phyloP scores from a whole-genome alignment of 257 asterid species.

The Solanum sitiens region DNA sequence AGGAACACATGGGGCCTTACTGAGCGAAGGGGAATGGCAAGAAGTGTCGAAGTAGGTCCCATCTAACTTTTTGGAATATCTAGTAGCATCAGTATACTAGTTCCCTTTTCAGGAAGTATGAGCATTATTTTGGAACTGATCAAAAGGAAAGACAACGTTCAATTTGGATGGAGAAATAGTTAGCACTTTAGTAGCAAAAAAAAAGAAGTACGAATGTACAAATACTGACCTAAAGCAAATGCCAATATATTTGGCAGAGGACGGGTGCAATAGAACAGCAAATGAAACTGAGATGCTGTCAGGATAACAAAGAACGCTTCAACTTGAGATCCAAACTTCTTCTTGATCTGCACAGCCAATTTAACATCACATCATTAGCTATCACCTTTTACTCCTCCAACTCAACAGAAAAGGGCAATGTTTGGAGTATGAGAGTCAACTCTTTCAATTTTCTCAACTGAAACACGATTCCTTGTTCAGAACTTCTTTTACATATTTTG shows the following conservation, averaged over 20 bases:
- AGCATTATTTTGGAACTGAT: background rate
- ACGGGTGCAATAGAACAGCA: constrained; percentile 89
- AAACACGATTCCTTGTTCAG: background rate
- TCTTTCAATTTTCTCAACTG: background rate
- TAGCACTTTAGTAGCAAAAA: background rate
- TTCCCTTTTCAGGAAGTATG: background rate
- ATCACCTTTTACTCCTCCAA: background rate
- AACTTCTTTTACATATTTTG: background rate
- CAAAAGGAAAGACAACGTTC: background rate
- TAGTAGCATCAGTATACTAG: background rate
- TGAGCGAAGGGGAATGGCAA: background rate
- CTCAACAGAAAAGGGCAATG: background rate
- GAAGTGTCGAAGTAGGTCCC: background rate
- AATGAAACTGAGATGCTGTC: constrained; percentile 82
- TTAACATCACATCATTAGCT: constrained; percentile 7
- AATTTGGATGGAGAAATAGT: background rate
- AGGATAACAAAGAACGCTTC: constrained; percentile 80
- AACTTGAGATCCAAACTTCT: constrained; percentile 78
- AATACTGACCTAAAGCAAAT: constrained; percentile 65
- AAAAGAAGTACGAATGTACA: background rate
- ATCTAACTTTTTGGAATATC: background rate
- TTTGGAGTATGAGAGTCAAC: background rate
- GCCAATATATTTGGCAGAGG: constrained; percentile 95
- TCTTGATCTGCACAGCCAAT: constrained; percentile 55
- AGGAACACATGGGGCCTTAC: background rate